phyloP scores from a whole-genome alignment of 1,284 basidiomycete genomes.

The Trametes sp. region DNA sequence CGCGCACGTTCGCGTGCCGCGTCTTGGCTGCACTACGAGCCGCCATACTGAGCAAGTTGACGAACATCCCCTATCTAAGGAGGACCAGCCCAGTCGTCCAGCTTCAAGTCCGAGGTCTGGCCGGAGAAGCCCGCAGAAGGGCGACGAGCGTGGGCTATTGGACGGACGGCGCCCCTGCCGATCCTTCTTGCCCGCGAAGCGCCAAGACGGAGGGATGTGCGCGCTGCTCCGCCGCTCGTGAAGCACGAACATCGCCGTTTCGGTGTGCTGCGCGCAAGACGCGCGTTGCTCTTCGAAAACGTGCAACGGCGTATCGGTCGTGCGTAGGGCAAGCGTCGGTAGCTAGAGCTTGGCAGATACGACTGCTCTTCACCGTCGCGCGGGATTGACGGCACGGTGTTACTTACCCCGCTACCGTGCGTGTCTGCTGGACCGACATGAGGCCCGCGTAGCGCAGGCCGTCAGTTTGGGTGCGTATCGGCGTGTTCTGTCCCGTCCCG shows the following conservation, averaged over 20 bases:
- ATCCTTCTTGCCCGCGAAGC: conserved; percentile 6
- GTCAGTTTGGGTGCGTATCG: background rate
- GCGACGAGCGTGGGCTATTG: conserved; percentile 9
- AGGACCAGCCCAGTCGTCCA: background rate
- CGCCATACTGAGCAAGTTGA: background rate
- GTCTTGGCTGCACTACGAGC: background rate
- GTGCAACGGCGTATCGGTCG: background rate
- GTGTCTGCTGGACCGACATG: background rate
- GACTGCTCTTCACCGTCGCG: background rate
- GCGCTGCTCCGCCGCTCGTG: background rate
- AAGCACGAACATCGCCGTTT: background rate
- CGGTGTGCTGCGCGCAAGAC: background rate
- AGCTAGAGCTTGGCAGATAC: background rate
- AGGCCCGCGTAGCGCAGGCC: background rate
- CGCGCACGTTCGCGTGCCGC: background rate
- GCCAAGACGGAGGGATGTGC: conserved; percentile 6
- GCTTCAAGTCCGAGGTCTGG: background rate
- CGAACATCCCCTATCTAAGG: background rate
- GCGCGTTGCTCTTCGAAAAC: background rate
- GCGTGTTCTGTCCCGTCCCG: background rate
- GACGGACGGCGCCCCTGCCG: conserved; percentile 5
- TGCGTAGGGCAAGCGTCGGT: background rate
- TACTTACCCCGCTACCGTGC: conserved; percentile 3
- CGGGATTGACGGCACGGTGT: background rate
- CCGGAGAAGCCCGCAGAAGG: background rate